Base-by-base conservation (phyloP, 176 grass and related monocot species). In the Rhynchospora breviuscula region DNA sequence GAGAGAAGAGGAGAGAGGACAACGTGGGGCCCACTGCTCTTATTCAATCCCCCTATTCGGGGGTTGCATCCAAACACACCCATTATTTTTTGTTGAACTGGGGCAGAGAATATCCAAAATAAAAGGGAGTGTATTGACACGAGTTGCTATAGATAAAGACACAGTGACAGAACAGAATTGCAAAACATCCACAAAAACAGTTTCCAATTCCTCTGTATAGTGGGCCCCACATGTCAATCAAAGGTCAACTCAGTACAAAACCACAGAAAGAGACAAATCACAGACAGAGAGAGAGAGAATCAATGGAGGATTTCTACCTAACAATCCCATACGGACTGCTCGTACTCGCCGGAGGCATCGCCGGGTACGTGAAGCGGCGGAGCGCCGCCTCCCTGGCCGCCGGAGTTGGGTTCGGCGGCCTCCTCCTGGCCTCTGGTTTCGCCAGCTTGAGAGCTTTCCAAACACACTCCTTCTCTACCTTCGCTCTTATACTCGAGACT, bases 231-330 rank as follows among this genome's bases (percentile, higher is more conserved):
- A 17, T 43, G 65, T 68, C 65, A 68, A 17, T 11, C 5, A 2
- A 43, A 81, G 75, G 46, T 80, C 9, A 66, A 29, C 43, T 60
- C 56, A 4, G 35, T 40, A 40, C 35, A 40, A 40, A 40, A 40
- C 35, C 35, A 40, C 2, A 67, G 6, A 10, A 58, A 45, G 67
- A 53, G 51, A 88, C 18, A 56, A 25, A 51, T 26, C 23, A 15
- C 56, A 47, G 25, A 5, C 10, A 49, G n/a, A 18, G 18, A 22
- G 23, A 10, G 4, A 23, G 23, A 48, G 49, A 70, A 59, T 18
- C 1, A 51, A 97, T 97, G 94, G 90, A 93, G 85, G 94, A 97
- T 61, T 93, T 93, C 89, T 97, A 90, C 88, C 70, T 93, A 84
- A 97, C 91, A 47, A 91, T 97, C 77, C 94, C 86, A 6, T 97